Base-by-base conservation (phyloP, 208 protist species). In the Vickermania ingenoplastis region DNA sequence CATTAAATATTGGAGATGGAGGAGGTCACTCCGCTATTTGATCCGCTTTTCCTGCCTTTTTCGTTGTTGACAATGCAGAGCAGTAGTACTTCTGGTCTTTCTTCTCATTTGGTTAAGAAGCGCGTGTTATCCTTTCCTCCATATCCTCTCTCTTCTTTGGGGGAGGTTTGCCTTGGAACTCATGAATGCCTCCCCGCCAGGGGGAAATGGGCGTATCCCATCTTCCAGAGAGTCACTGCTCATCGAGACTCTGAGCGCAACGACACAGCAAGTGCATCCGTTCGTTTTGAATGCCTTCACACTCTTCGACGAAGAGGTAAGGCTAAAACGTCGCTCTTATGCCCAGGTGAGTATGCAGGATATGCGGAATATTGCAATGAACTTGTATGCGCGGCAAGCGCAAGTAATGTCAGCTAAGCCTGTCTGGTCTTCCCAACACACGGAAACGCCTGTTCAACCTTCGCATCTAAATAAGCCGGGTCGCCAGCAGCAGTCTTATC, bases 241-340 rank as follows among this genome's bases (percentile, higher is more conserved):
- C 22, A 48, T 58, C 1, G 79, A 91, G 52, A 72, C 65, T n/a
- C 57, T 85, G 58, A 56, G 53, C 53, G 79, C 83, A 29, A 58
- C 71, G 0, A 77, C 87, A 13, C 21, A 59, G 14, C 67, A 83
- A 21, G 65, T 94, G 30, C 62, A 62, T 52, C 65, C 81, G 1
- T 86, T 82, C 63, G 68, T 91, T 27, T 26, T 55, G 5, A 71
- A 84, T 41, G 87, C 78, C 14, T 87, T 94, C 57, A 53, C 52
- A 21, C 64, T 79, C 7, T 78, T 79, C 59, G 86, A 92, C 71
- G 31, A 36, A 3, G 86, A 92, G 23, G 86, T 92, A 25, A 56
- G 54, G 13, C 49, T 50, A 2, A 72, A 71, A 7, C 79, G 65
- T 58, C 69, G 73, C 25, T 69, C 45, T 21, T 91, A 90, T 65